A percentile compares a stretch with the other conserved stretches of the same genome.
Evolutionary conservation across 2,329 filamentous ascomycete species (phyloP).

Genomic region (Fusarium veterinarium): DNA sequence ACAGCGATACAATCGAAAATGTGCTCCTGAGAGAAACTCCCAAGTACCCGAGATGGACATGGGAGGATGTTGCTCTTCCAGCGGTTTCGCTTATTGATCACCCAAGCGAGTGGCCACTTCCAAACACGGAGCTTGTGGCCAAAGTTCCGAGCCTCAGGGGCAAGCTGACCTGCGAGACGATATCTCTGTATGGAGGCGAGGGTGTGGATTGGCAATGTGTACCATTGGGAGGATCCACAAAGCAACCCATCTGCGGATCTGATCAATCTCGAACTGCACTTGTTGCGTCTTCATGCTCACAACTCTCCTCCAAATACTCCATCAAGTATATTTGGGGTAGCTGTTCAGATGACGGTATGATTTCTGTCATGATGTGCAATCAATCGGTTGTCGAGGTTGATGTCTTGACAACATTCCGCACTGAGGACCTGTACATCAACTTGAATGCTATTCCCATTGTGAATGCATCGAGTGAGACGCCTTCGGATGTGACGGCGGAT

Average conservation of each 20-base stretch:
- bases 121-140: conserved; percentile 39
- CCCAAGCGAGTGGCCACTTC: conserved; percentile 36
- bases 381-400: conserved; percentile 38
- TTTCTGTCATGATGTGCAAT: conserved; percentile 43
- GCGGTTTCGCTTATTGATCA: conserved; percentile 30
- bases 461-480: conserved; percentile 15
- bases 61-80: conserved; percentile 42
- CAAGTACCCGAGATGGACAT: conserved; percentile 44
- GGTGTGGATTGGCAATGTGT: conserved; percentile 34
- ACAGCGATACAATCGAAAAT: conserved; percentile 28
- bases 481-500: conserved; percentile 29
- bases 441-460: conserved; percentile 37
- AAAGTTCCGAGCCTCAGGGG: conserved; percentile 34
- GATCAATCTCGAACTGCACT: conserved; percentile 32
- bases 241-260: conserved; percentile 31
- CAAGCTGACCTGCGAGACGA: conserved; percentile 37
- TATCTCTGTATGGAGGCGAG: conserved; percentile 27
- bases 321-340: conserved; percentile 46
- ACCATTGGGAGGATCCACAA: conserved; percentile 27
- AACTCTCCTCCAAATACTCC: conserved; percentile 26
- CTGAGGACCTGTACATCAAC: conserved; percentile 40
- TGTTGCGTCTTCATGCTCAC: conserved; percentile 40
- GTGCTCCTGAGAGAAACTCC: conserved; percentile 37
- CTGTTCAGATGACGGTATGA: conserved; percentile 31
- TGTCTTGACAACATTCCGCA: conserved; percentile 40